phyloP scores from a whole-genome alignment of 2,329 filamentous ascomycete genomes.

The Arthrinium puccinioides region DNA sequence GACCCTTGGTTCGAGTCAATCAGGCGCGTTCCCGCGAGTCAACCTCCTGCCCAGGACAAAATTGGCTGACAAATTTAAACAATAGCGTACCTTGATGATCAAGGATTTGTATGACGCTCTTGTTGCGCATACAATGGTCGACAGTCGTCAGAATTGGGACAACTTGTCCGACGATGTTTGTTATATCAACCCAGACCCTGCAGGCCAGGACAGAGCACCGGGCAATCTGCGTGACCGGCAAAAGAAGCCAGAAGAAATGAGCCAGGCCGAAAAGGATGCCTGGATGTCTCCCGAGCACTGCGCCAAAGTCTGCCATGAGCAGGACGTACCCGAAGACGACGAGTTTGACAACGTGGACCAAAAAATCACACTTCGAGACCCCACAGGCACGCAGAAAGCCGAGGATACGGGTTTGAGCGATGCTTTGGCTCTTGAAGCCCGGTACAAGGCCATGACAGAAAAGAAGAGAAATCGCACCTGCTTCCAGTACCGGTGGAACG shows the following conservation, averaged over 20 bases:
- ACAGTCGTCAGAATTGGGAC: conserved; percentile 41
- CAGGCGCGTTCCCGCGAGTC: neutral
- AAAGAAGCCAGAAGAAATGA: conserved; percentile 31
- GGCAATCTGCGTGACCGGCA: conserved; percentile 25
- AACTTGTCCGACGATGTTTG: conserved; percentile 42
- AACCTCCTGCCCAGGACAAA: neutral
- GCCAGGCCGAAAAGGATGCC: conserved; percentile 33
- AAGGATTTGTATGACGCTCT: conserved; percentile 43
- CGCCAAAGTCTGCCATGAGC: conserved; percentile 38
- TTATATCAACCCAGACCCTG: conserved; percentile 32
- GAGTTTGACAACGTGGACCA: conserved; percentile 20
- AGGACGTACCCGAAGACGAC: conserved; percentile 27
- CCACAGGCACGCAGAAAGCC: conserved; percentile 15
- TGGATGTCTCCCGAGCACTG: conserved; percentile 40
- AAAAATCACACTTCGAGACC: conserved; percentile 4
- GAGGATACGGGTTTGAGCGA: conserved; percentile 19
- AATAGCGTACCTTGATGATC: conserved; percentile 35
- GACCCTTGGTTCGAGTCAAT: too few species aligned
- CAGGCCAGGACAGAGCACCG: conserved; percentile 24
- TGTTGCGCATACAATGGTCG: conserved; percentile 34
- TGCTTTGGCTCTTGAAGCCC: conserved; percentile 11
- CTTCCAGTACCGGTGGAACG: conserved; percentile 39
- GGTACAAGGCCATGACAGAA: conserved; percentile 18
- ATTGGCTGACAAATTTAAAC: conserved; percentile 7
- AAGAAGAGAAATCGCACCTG: conserved; percentile 27